Percentiles rank a stretch among this genome's conserved stretches.
phyloP scores from a whole-genome alignment of 2,329 filamentous ascomycete species.

The Nakataea oryzae region DNA sequence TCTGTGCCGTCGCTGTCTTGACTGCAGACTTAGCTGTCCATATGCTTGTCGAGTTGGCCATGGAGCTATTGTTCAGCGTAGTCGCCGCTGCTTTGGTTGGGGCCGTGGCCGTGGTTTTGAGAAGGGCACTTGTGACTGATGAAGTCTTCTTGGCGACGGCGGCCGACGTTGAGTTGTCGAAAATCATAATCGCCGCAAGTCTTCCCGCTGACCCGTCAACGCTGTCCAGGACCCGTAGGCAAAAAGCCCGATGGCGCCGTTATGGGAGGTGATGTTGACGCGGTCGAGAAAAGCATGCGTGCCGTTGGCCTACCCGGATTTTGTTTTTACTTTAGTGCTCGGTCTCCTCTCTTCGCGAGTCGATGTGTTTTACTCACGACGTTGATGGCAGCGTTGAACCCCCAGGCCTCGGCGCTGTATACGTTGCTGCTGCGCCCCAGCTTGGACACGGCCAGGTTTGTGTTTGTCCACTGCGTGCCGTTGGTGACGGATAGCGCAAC shows the following conservation, averaged over 20 bases:
- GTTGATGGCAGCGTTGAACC: slow-evolving; percentile 1
- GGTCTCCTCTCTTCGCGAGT: background rate
- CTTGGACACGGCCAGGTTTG: background rate
- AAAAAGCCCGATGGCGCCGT: slow-evolving; percentile 1
- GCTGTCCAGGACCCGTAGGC: background rate
- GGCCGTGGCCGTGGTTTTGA: background rate
- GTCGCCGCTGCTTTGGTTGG: background rate
- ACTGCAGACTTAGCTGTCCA: too few species aligned
- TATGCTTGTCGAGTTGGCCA: background rate
- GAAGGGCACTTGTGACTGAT: background rate
- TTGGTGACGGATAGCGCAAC: background rate
- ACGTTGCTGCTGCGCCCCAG: background rate
- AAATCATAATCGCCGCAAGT: background rate
- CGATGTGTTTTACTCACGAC: background rate
- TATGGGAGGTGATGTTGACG: background rate
- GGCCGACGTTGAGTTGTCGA: background rate
- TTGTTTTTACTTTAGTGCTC: background rate
- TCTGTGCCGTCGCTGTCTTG: too few species aligned
- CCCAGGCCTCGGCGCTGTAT: background rate
- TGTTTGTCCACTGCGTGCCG: background rate
- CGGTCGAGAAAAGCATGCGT: background rate
- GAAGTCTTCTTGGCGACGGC: background rate
- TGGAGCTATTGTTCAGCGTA: background rate
- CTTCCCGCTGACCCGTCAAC: background rate
- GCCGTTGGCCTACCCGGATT: background rate